These are phyloP conservation scores for Dioszegia aurantiaca DNA, from an alignment of 768 basidiomycete genomes.

Conservation along the genomic window DNA sequence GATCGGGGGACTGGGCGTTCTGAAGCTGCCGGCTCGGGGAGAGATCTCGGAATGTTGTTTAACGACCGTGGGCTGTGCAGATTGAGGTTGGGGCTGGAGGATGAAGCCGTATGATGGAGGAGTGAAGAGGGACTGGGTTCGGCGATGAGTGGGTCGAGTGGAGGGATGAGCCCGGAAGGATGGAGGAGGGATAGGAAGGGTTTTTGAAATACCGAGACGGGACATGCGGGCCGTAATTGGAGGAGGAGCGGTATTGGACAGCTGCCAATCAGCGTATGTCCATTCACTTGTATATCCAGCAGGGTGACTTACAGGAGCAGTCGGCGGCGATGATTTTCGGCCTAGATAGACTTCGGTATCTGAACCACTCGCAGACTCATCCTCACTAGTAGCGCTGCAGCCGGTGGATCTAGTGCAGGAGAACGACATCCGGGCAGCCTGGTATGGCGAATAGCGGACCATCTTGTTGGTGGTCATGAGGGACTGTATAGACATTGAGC, in stretches of 20 bases:
- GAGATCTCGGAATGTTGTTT: background rate
- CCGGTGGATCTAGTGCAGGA: background rate
- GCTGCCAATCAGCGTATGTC: background rate
- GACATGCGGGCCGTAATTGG: constrained; percentile 3
- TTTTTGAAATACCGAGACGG: constrained; percentile 1
- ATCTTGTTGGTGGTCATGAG: background rate
- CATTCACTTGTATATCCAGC: no score
- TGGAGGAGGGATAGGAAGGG: background rate
- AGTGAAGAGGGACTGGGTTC: constrained; percentile 9
- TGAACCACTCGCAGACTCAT: background rate
- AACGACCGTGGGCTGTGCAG: background rate
- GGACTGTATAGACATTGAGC: background rate
- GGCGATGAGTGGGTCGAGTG: constrained; percentile 2
- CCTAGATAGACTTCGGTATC: background rate
- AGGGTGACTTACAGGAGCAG: background rate
- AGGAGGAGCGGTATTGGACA: background rate
- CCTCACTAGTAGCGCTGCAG: background rate
- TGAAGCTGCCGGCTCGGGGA: background rate
- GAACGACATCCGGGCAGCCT: background rate
- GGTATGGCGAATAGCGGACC: constrained; percentile 7
- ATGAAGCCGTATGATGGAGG: constrained; percentile 10
- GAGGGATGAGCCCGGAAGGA: background rate
- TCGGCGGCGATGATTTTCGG: background rate
- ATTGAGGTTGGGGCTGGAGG: constrained; percentile 1
- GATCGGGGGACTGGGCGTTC: background rate